These are phyloP conservation scores for Cercospora sp. DNA, from an alignment of 2,329 filamentous ascomycete species.

Conservation along the genomic window DNA sequence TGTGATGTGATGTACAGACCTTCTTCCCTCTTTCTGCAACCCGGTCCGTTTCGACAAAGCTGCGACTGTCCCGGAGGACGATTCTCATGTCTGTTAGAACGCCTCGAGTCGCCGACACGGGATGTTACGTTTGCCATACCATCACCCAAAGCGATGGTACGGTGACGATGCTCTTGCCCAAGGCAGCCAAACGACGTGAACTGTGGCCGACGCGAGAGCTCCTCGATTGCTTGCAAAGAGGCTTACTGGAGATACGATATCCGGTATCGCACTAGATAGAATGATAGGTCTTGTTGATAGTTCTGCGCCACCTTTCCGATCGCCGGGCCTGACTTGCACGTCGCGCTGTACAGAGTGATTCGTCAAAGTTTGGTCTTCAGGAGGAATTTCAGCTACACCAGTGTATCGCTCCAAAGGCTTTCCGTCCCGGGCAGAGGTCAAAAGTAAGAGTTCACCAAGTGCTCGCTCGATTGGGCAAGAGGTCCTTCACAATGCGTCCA, in stretches of 20 bases:
- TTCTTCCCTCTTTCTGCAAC: conserved; percentile 39
- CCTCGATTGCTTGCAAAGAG: neutral
- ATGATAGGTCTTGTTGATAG: neutral
- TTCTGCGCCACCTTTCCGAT: neutral
- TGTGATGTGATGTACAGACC: conserved; percentile 20
- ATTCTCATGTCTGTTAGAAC: conserved; percentile 34
- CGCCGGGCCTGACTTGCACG: neutral
- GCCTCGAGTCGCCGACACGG: conserved; percentile 35
- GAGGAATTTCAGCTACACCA: neutral
- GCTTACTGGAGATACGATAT: neutral
- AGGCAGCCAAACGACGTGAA: neutral
- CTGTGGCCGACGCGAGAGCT: neutral
- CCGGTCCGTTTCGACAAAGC: conserved; percentile 38
- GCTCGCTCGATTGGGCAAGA: neutral
- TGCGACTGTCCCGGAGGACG: conserved; percentile 32
- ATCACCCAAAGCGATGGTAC: conserved; percentile 24
- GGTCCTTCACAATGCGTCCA: neutral
- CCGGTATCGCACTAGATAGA: neutral
- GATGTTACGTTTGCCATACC: conserved; percentile 37
- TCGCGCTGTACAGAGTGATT: neutral
- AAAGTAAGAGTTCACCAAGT: neutral
- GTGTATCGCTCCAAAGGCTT: neutral
- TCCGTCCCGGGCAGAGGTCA: neutral
- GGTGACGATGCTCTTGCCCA: neutral
- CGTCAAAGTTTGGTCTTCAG: neutral